A percentile compares a stretch with the other conserved stretches of the same genome.
These are phyloP conservation scores for Carex littledalei DNA, from an alignment of 176 grass and related monocot genomes.

Conservation along the genomic window DNA sequence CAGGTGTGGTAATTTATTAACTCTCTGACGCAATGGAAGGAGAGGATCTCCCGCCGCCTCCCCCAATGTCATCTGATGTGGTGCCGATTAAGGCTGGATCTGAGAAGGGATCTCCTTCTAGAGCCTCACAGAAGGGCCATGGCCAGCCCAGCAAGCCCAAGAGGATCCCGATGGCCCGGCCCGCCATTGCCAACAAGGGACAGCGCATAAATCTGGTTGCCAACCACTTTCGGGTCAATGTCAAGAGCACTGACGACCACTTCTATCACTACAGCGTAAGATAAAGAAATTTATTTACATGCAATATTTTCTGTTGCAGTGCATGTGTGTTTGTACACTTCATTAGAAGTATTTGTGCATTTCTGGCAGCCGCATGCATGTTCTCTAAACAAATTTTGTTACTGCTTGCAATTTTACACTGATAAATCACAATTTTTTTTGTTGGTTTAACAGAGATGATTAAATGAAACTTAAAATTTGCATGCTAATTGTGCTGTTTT, in stretches of 20 bases:
- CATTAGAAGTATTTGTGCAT: too few relatives aligned
- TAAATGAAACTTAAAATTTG: not conserved
- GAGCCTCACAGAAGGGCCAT: not conserved
- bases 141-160: constrained; percentile 33
- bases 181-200: constrained; percentile 43
- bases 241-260: constrained; percentile 33
- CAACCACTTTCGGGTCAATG: constrained; percentile 69
- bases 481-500: not conserved
- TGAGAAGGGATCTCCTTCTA: not conserved
- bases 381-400: too few relatives aligned
- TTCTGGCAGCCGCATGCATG: too few relatives aligned
- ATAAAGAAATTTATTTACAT: too few relatives aligned
- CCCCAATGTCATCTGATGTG: constrained; percentile 14
- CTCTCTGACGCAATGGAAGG: constrained; percentile 7
- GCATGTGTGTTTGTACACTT: too few relatives aligned
- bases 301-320: too few relatives aligned
- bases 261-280: constrained; percentile 72
- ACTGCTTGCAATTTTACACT: too few relatives aligned
- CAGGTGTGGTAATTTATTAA: constrained; percentile 36
- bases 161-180: constrained; percentile 34
- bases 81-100: constrained; percentile 29
- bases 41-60: constrained; percentile 38
- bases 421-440: too few relatives aligned
- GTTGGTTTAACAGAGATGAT: too few relatives aligned
- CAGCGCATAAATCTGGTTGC: constrained; percentile 34